Percentiles rank a stretch among this genome's conserved stretches.
phyloP scores from a whole-genome alignment of 1,284 basidiomycete species.

The Apiotrichum siamense region DNA sequence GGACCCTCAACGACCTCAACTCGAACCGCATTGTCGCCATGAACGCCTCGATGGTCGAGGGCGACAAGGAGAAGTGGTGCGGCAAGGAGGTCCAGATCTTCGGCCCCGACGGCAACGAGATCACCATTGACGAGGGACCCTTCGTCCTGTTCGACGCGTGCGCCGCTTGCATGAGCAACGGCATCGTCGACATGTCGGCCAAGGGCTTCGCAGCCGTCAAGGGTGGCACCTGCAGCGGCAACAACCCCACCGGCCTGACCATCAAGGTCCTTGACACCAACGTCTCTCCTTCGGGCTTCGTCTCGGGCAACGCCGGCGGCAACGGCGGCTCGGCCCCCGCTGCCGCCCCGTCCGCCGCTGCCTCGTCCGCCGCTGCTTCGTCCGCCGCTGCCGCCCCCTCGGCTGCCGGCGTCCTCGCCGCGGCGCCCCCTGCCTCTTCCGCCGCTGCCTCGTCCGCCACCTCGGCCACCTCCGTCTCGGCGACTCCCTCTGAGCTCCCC shows the following conservation, averaged over 20 bases:
- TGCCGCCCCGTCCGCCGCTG: background rate
- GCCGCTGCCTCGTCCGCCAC: background rate
- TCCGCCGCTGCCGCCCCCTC: background rate
- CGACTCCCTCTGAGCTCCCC: background rate
- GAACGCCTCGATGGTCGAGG: conserved; percentile 16
- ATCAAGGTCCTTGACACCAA: conserved; percentile 28
- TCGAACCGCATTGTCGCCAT: conserved; percentile 20
- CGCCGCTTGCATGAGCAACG: conserved; percentile 19
- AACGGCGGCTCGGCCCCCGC: background rate
- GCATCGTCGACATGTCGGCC: conserved; percentile 32
- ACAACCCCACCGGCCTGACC: conserved; percentile 22
- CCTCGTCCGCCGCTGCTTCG: background rate
- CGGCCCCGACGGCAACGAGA: conserved; percentile 18
- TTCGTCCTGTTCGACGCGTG: conserved; percentile 35
- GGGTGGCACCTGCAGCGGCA: conserved; percentile 21
- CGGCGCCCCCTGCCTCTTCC: background rate
- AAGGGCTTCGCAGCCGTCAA: conserved; percentile 14
- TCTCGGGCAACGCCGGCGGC: too few species aligned
- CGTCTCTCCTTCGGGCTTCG: background rate
- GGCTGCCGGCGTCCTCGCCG: background rate
- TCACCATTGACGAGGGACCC: conserved; percentile 30
- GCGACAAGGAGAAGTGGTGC: conserved; percentile 18
- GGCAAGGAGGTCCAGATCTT: conserved; percentile 26
- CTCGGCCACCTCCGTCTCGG: background rate
- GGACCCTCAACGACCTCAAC: conserved; percentile 7